Conservation (phyloP, 2,329 filamentous ascomycete genomes). For the Xylaria sp. region DNA sequence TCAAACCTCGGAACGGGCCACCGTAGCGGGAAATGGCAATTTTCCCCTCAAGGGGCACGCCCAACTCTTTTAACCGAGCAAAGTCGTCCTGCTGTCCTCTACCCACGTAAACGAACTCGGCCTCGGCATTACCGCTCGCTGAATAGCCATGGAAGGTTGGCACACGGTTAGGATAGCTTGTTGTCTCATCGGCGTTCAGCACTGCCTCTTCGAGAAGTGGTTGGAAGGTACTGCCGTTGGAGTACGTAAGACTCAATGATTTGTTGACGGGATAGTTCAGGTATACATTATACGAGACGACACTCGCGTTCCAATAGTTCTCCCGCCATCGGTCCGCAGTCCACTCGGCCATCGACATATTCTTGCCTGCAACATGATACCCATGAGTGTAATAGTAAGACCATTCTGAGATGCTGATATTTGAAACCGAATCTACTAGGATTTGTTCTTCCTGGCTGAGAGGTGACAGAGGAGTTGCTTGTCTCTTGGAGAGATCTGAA, state of each 20-base stretch:
- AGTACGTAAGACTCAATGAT: constrained; percentile 54
- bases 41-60: constrained; percentile 77
- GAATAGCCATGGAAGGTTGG: constrained; percentile 88
- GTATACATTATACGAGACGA: constrained; percentile 47
- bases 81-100: constrained; percentile 80
- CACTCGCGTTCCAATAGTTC: constrained; percentile 45
- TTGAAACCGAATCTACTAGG: constrained; percentile 45
- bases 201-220: constrained; percentile 78
- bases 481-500: constrained; percentile 33
- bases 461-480: constrained; percentile 37
- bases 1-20: constrained; percentile 79
- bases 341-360: constrained; percentile 48
- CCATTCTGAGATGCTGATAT: constrained; percentile 46
- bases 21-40: constrained; percentile 84
- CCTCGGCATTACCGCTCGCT: constrained; percentile 79
- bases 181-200: constrained; percentile 78
- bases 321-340: constrained; percentile 47
- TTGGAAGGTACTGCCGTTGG: constrained; percentile 63
- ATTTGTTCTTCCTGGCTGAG: constrained; percentile 43
- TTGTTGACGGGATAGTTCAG: constrained; percentile 65
- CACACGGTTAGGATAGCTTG: constrained; percentile 71
- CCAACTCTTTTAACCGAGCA: constrained; percentile 73
- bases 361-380: constrained; percentile 47
- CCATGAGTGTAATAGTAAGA: constrained; percentile 50
- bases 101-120: constrained; percentile 79